Evolutionary conservation across 2,329 filamentous ascomycete species (phyloP), one percentile per base, ranked within the genome.

Genomic region (Fusarium sp.): DNA sequence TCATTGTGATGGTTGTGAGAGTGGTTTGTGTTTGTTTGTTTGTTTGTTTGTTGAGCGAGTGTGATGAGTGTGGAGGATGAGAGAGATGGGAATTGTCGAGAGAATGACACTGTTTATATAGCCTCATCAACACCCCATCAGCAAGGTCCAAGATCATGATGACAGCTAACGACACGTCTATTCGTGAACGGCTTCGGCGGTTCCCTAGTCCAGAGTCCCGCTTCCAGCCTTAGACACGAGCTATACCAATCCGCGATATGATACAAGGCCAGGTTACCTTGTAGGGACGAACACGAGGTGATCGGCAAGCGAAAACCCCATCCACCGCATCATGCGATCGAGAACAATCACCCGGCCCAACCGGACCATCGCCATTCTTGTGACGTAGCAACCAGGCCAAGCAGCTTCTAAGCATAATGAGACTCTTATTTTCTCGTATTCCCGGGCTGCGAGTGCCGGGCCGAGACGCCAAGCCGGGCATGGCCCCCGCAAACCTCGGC

Each of bases 1-100:
- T 78, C 80, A 82, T 82, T 32, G 44, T 79, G 66, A 61, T 51
- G 60, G 70, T 65, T 19, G 46, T 24, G 22, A 22, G 42, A 43
- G 36, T 49, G 45, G 19, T 19, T 19, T 35, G 32, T 34, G 36
- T n/a, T 38, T 22, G 50, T 42, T 28, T 57, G 43, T 53, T 29
- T 40, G 22, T n/a, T 36, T 32, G 38, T 54, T 58, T 46, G 52
- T 45, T 38, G 35, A 42, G 36, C 24, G 29, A 49, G 36, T 56
- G 38, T 35, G 28, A 32, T 28, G 36, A 13, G 26, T 24, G 51
- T 22, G 42, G 19, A 45, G 46, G 6, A 25, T 59, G 53, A 51
- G 60, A 60, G 22, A 59, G 46, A 10, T 7, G 26, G 32, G 5
- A 15, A 45, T 41, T 38, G 15, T 24, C 5, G 50, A 51, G 62